Conservation (phyloP, 192 early-diverging fungal species). For the Dissophora globulifera region DNA sequence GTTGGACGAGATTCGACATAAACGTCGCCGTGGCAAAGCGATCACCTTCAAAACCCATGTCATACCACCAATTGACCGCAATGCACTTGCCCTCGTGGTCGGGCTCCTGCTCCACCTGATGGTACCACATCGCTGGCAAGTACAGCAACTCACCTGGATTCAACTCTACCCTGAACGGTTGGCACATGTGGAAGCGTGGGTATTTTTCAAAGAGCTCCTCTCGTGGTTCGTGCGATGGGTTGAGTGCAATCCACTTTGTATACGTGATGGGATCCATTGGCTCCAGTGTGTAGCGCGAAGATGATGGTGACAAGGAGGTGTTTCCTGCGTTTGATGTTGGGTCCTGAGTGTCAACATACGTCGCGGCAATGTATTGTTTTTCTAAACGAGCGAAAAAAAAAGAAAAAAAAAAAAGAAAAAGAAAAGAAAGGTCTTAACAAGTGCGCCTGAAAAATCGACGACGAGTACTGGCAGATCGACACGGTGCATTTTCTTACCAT, state of each 20-base stretch:
- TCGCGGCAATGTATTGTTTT: constrained; percentile 44
- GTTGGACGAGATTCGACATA: constrained; percentile 29
- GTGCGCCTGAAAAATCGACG: too few species aligned
- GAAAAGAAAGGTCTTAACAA: too few species aligned
- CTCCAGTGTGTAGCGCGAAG: constrained; percentile 27
- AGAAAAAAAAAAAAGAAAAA: too few species aligned
- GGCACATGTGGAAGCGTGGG: constrained; percentile 54
- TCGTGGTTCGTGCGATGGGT: constrained; percentile 49
- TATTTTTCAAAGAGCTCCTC: constrained; percentile 50
- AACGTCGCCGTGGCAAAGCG: constrained; percentile 31
- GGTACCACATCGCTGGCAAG: constrained; percentile 67
- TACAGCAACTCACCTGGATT: constrained; percentile 64
- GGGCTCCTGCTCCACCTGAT: constrained; percentile 62
- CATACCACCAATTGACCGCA: constrained; percentile 68
- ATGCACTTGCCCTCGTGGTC: constrained; percentile 60
- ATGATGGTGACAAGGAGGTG: neutral
- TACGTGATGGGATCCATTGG: constrained; percentile 41
- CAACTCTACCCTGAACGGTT: constrained; percentile 54
- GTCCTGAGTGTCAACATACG: constrained; percentile 27
- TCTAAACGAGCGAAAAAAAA: constrained; percentile 30
- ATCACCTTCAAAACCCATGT: constrained; percentile 58
- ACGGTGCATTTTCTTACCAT: constrained; percentile 41
- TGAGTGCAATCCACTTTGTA: constrained; percentile 60
- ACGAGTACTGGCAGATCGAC: neutral
- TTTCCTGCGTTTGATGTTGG: neutral